A percentile compares a stretch with the other conserved stretches of the same genome.
These are phyloP conservation scores for Russula olivacea DNA, from an alignment of 768 basidiomycete species.

Conservation along the genomic window DNA sequence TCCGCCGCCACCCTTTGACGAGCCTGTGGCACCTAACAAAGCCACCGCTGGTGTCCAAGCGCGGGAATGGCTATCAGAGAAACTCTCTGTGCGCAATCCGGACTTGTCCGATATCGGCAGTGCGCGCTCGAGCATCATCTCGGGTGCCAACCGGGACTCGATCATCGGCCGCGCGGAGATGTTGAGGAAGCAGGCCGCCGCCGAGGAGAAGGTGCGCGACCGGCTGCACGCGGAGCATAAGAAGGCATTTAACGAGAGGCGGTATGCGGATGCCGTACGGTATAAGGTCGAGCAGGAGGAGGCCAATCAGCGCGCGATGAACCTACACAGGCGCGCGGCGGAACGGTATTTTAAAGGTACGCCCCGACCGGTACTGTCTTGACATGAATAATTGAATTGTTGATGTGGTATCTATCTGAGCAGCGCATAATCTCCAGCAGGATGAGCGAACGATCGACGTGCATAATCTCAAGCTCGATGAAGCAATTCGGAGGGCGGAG, in stretches of 20 bases:
- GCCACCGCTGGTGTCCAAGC: constrained; percentile 4
- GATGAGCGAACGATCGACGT: constrained; percentile 34
- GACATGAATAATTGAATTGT: neutral
- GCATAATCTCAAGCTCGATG: constrained; percentile 32
- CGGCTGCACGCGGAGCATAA: constrained; percentile 26
- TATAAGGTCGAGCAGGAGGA: constrained; percentile 31
- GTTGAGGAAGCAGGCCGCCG: constrained; percentile 29
- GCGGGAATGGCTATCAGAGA: constrained; percentile 14
- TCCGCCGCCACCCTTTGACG: constrained; percentile 20
- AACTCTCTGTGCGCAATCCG: constrained; percentile 14
- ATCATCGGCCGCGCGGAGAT: constrained; percentile 31
- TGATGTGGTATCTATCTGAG: neutral
- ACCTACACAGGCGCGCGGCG: constrained; percentile 33
- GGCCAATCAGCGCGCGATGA: constrained; percentile 29
- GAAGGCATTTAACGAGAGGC: constrained; percentile 27
- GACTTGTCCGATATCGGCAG: constrained; percentile 16
- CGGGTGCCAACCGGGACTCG: constrained; percentile 26
- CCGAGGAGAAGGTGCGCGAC: constrained; percentile 29
- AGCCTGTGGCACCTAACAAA: neutral
- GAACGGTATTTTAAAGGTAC: constrained; percentile 33
- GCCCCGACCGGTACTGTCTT: neutral
- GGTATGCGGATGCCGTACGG: constrained; percentile 28
- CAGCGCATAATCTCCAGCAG: constrained; percentile 32
- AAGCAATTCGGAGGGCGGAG: constrained; percentile 32
- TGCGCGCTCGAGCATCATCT: constrained; percentile 29